Conservation (phyloP, 192 early-diverging fungal species). For the Podila minutissima region DNA sequence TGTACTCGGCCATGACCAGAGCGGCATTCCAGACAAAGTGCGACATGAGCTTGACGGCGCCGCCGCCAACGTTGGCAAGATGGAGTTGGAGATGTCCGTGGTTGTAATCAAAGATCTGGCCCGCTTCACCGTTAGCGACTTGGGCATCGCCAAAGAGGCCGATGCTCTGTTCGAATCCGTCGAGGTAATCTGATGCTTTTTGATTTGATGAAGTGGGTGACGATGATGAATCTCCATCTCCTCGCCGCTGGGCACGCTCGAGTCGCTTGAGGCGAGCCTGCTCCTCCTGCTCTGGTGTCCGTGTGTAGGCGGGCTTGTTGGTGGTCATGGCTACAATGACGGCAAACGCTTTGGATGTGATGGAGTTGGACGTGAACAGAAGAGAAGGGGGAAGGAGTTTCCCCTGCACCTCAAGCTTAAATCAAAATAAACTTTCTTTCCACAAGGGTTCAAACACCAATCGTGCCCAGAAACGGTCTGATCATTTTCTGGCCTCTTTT, state of each 20-base stretch:
- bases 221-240: not conserved
- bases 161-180: slow-evolving; percentile 43
- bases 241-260: slow-evolving; percentile 13
- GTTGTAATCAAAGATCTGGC: slow-evolving; percentile 44
- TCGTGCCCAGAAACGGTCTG: too few species aligned
- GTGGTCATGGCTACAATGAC: not conserved
- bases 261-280: slow-evolving; percentile 15
- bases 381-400: not conserved
- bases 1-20: slow-evolving; percentile 42
- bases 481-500: too few species aligned
- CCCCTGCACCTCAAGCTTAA: too few species aligned
- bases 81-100: slow-evolving; percentile 17
- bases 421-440: too few species aligned
- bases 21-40: slow-evolving; percentile 50
- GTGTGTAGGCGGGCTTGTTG: not conserved
- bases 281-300: slow-evolving; percentile 28
- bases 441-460: too few species aligned
- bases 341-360: not conserved
- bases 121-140: slow-evolving; percentile 36
- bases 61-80: slow-evolving; percentile 39
- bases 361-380: not conserved
- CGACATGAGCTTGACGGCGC: slow-evolving; percentile 40
- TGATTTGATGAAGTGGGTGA: not conserved
- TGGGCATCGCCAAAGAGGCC: slow-evolving; percentile 49
- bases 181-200: slow-evolving; percentile 13